phyloP scores from a whole-genome alignment of 1,139 yeast species.

The Nakaseomyces kungkrabaensis region DNA sequence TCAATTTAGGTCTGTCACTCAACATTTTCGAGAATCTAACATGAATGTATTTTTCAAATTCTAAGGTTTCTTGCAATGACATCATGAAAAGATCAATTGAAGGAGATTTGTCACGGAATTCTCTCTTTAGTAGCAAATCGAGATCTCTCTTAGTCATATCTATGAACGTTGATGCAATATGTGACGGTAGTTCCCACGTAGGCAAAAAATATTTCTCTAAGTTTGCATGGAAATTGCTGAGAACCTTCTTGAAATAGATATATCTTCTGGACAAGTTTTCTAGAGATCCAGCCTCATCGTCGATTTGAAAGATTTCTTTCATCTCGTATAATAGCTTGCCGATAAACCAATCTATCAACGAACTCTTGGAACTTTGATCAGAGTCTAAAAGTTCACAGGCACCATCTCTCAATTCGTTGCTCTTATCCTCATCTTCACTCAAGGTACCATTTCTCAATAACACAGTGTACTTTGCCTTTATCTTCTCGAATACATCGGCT shows the following conservation, averaged over 20 bases:
- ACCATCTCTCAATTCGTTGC: slow-evolving; percentile 27
- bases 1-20: slow-evolving; percentile 41
- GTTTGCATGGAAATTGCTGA: slow-evolving; percentile 48
- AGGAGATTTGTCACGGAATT: slow-evolving; percentile 25
- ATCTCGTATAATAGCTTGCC: slow-evolving; percentile 65
- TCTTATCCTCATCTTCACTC: slow-evolving; percentile 9
- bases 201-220: slow-evolving; percentile 52
- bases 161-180: slow-evolving; percentile 55
- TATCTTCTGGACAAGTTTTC: slow-evolving; percentile 78
- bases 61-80: slow-evolving; percentile 54
- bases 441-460: slow-evolving; percentile 13
- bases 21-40: slow-evolving; percentile 38
- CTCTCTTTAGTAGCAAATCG: slow-evolving; percentile 34
- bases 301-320: slow-evolving; percentile 56
- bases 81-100: slow-evolving; percentile 48
- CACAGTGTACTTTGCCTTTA: slow-evolving; percentile 52
- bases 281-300: slow-evolving; percentile 88
- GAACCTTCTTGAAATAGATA: slow-evolving; percentile 65
- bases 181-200: slow-evolving; percentile 60
- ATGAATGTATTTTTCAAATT: slow-evolving; percentile 68
- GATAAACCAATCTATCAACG: slow-evolving; percentile 66
- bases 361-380: slow-evolving; percentile 47
- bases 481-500: slow-evolving; percentile 56
- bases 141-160: slow-evolving; percentile 61
- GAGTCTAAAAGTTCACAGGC: slow-evolving; percentile 70